A percentile compares a stretch with the other conserved stretches of the same genome.
phyloP scores from a whole-genome alignment of 2,329 filamentous ascomycete species.

The Fusarium neocosmosporiellum region DNA sequence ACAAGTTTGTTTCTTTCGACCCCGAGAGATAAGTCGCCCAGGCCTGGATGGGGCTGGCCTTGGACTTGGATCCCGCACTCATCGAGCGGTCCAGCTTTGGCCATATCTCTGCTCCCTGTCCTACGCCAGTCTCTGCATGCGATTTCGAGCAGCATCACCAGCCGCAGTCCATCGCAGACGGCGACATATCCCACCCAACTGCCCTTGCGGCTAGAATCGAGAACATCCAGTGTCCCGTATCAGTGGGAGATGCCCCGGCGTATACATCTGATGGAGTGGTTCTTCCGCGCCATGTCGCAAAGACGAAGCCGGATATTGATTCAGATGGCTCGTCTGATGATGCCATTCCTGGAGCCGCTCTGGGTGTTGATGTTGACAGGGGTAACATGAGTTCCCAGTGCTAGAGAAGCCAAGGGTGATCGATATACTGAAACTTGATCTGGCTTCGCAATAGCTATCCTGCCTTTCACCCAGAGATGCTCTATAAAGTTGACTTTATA shows the following conservation, averaged over 20 bases:
- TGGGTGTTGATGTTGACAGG: neutral
- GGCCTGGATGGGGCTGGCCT: neutral
- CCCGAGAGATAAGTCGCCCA: neutral
- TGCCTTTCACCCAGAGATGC: neutral
- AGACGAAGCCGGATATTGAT: neutral
- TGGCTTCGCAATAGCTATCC: neutral
- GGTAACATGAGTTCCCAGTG: neutral
- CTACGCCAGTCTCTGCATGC: neutral
- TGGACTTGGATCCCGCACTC: neutral
- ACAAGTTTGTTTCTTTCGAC: neutral
- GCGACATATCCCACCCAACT: neutral
- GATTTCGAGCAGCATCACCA: neutral
- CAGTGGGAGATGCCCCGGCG: neutral
- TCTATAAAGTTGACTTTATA: neutral
- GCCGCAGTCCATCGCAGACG: neutral
- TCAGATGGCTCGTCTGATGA: neutral
- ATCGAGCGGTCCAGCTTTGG: neutral
- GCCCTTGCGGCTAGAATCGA: neutral
- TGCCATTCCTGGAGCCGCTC: neutral
- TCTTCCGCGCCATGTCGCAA: neutral
- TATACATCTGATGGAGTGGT: neutral
- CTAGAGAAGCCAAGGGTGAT: neutral
- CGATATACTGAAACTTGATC: neutral
- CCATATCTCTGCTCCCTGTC: neutral
- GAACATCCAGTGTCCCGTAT: neutral